A percentile compares a stretch with the other conserved stretches of the same genome.
These are phyloP conservation scores for Ogataea neopini DNA, from an alignment of 805 yeast genomes.

Conservation along the genomic window DNA sequence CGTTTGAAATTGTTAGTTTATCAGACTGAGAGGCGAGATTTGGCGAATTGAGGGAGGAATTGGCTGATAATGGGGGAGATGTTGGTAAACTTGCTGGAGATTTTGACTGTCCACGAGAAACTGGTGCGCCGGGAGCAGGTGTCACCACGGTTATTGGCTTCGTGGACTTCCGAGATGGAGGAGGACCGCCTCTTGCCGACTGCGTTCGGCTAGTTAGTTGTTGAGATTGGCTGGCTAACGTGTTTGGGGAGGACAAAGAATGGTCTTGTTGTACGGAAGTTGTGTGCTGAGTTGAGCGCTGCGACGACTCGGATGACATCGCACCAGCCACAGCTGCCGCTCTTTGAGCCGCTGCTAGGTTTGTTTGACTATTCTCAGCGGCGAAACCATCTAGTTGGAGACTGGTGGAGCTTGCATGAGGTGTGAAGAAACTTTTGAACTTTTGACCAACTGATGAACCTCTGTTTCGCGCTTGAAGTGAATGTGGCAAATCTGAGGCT, in stretches of 20 bases:
- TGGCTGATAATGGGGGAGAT: constrained; percentile 23
- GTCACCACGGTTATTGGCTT: neutral
- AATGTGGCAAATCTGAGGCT: constrained; percentile 17
- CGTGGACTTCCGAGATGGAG: neutral
- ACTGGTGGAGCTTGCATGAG: constrained; percentile 21
- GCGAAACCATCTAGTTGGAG: constrained; percentile 15
- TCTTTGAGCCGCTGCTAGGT: constrained; percentile 14
- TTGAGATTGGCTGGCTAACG: neutral
- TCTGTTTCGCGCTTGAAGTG: constrained; percentile 24
- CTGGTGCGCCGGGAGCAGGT: neutral
- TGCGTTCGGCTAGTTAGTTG: constrained; percentile 5
- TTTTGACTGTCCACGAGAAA: constrained; percentile 1
- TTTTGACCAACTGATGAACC: constrained; percentile 32
- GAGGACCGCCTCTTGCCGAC: constrained; percentile 1
- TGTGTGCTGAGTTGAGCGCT: neutral
- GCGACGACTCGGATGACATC: neutral
- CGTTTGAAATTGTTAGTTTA: constrained; percentile 15
- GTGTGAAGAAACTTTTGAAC: constrained; percentile 33
- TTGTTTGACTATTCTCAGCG: constrained; percentile 7
- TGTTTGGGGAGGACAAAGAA: neutral
- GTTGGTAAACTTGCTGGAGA: constrained; percentile 16
- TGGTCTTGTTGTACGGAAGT: neutral
- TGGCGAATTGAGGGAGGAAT: constrained; percentile 21
- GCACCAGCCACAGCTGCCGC: constrained; percentile 12
- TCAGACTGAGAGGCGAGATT: constrained; percentile 11